Conservation (phyloP, 495 filamentous ascomycete genomes). For the Talaromyces adpressus region DNA sequence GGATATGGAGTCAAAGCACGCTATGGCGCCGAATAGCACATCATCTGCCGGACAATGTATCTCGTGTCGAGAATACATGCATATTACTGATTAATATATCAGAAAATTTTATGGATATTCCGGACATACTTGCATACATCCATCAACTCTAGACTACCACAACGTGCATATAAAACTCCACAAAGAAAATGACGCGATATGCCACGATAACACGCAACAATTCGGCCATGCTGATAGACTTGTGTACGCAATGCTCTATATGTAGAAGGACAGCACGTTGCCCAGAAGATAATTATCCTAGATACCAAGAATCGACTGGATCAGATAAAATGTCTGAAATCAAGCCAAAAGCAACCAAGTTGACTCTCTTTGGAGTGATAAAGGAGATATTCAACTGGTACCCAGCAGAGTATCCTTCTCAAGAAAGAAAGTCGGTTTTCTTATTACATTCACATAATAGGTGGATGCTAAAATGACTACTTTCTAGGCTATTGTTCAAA, state of each 20-base stretch:
- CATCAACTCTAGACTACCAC: neutral
- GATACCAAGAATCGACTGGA: neutral
- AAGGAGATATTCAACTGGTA: constrained; percentile 47
- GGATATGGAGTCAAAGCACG: neutral
- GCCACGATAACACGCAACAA: neutral
- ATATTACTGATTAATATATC: neutral
- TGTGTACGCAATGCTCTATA: neutral
- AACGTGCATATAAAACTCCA: neutral
- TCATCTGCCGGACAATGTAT: neutral
- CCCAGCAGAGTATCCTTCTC: constrained; percentile 30
- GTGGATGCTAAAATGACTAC: no score
- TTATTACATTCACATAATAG: no score
- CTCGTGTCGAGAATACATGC: neutral
- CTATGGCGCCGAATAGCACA: neutral
- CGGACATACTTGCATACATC: neutral
- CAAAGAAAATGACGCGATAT: neutral
- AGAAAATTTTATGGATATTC: neutral
- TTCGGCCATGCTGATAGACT: neutral
- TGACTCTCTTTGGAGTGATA: constrained; percentile 21
- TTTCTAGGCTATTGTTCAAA: constrained; percentile 18
- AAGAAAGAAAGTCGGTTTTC: constrained; percentile 30
- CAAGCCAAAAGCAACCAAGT: constrained; percentile 12
- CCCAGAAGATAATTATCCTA: no score
- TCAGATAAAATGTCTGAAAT: neutral
- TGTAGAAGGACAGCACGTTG: neutral